Base-by-base conservation (phyloP, 371 early-diverging fungal genomes). In the Rhizopus delemar region DNA sequence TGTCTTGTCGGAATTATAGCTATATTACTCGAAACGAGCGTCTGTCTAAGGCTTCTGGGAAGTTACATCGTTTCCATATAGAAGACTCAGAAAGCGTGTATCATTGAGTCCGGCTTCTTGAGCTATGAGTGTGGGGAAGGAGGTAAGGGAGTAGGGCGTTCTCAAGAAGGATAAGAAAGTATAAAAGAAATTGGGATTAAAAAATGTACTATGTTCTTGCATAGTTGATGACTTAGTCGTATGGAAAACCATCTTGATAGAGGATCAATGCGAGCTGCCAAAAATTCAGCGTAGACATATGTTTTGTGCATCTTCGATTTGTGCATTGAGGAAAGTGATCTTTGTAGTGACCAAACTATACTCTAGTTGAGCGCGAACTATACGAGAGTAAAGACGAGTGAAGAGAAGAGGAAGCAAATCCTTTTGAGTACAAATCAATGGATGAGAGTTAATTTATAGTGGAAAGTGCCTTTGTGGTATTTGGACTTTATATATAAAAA, bases 221-320 rank as follows among this genome's bases (percentile, higher is more conserved):
- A 49, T 57, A 8, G 38, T 33, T 3, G 55, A 48, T 29, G 46
- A 49, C 12, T 54, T 61, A 8, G 31, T 54, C 45, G 54, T n/a
- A 36, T 54, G 61, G 4, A 52, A 38, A 39, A 61, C 48, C 11
- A 54, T 48, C 35, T 31, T 29, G n/a, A 16, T 34, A 7, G 53
- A 52, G 15, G 55, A 53, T 15, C 29, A n/a, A 53, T 22, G 7
- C 13, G 35, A 41, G 29, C 34, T 55, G 15, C 61, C 54, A 46
- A 53, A 61, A 8, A 53, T 61, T 15, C 50, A 1, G n/a, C 48
- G 9, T 16, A 61, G 31, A 46, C 48, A 61, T 8, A 34, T 3
- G 39, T 61, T 55, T 46, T 61, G 61, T n/a, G 38, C 13, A 38
- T n/a, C 22, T 46, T 61, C 22, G 22, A 22, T 22, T 22, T 22